phyloP scores from a whole-genome alignment of 2,329 filamentous ascomycete species.

The Ceratocystis cubensis region DNA sequence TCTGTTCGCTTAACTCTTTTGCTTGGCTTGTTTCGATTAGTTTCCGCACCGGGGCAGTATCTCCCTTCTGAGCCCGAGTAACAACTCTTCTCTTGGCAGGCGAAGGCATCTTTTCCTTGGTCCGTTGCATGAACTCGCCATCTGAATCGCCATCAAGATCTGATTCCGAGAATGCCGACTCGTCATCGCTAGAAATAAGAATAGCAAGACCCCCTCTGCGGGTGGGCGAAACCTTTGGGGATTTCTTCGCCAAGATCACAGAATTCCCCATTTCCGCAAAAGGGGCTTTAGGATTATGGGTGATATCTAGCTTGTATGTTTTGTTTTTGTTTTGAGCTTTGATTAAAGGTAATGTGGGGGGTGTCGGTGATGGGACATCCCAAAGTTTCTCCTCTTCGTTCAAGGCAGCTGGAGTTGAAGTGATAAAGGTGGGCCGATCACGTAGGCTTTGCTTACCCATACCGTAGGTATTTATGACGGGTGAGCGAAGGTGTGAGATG shows the following conservation, averaged over 20 bases:
- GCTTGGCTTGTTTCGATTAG: neutral
- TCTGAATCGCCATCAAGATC: conserved; percentile 1
- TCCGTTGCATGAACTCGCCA: conserved; percentile 6
- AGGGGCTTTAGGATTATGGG: neutral
- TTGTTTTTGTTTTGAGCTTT: no score
- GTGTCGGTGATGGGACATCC: neutral
- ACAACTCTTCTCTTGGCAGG: neutral
- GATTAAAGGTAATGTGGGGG: no score
- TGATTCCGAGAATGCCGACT: neutral
- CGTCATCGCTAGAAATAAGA: conserved; percentile 15
- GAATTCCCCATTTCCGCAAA: neutral
- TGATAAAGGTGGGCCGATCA: neutral
- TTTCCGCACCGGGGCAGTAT: neutral
- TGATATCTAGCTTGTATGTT: no score
- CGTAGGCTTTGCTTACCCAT: neutral
- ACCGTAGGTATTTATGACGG: conserved; percentile 3
- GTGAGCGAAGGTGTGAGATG: neutral
- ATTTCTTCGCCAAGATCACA: neutral
- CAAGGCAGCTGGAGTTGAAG: neutral
- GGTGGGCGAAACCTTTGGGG: neutral
- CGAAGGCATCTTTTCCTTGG: neutral
- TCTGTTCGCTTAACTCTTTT: neutral
- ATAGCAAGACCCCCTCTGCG: neutral
- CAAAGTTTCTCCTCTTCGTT: neutral
- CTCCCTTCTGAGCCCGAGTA: neutral